Percentiles rank a stretch among this genome's conserved stretches.
Evolutionary conservation across 2,329 filamentous ascomycete genomes (phyloP).

Genomic region (Ascochyta koolunga): DNA sequence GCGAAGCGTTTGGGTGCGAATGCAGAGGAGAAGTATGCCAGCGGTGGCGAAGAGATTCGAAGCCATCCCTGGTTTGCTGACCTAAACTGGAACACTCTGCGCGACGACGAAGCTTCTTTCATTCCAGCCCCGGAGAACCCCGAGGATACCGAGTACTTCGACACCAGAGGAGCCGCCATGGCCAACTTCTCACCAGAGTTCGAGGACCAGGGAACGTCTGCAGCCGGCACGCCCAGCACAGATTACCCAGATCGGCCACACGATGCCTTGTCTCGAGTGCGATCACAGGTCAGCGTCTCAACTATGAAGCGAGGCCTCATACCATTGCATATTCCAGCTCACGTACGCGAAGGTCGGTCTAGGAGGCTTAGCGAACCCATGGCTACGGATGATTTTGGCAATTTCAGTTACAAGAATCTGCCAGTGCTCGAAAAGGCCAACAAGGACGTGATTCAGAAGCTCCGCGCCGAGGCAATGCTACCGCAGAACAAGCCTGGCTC

Average conservation of each 20-base stretch:
- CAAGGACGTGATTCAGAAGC: conserved; percentile 97
- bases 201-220: conserved; percentile 83
- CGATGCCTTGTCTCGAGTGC: conserved; percentile 88
- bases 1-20: conserved; percentile 84
- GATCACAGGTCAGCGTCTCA: conserved; percentile 79
- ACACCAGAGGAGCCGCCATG: conserved; percentile 86
- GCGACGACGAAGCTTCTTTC: conserved; percentile 96
- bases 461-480: conserved; percentile 88
- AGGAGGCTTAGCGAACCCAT: conserved; percentile 90
- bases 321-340: conserved; percentile 93
- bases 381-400: conserved; percentile 89
- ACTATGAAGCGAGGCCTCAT: conserved; percentile 90
- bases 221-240: conserved; percentile 69
- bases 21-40: conserved; percentile 77
- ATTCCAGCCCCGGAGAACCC: conserved; percentile 91
- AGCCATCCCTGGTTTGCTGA: conserved; percentile 87
- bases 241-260: conserved; percentile 91
- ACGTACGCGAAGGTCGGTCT: conserved; percentile 89
- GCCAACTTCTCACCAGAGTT: conserved; percentile 94
- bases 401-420: conserved; percentile 95
- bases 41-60: conserved; percentile 89
- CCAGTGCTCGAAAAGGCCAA: conserved; percentile 97
- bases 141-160: conserved; percentile 98
- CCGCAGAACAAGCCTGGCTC: conserved; percentile 60
- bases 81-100: conserved; percentile 84